Conservation (phyloP, 2,329 filamentous ascomycete genomes). For the Ophiostoma sp. region DNA sequence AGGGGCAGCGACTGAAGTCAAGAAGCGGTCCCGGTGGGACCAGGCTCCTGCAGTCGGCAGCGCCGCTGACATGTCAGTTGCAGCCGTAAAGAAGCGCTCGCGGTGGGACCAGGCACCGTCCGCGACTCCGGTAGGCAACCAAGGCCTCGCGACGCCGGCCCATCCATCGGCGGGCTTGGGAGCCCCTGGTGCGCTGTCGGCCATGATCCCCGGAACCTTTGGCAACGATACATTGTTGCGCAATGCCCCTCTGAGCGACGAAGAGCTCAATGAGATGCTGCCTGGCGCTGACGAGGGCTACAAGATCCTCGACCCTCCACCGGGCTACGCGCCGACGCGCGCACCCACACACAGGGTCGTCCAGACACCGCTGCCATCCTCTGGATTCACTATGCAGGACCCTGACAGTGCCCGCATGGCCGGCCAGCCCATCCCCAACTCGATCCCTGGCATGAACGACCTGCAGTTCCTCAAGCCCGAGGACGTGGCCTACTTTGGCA, state of each 20-base stretch:
- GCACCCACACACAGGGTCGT: conserved; percentile 70
- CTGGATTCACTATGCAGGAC: conserved; percentile 96
- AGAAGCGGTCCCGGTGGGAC: conserved; percentile 86
- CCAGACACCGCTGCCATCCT: conserved; percentile 66
- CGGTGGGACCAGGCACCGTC: conserved; percentile 84
- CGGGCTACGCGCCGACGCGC: conserved; percentile 81
- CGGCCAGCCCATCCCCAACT: conserved; percentile 86
- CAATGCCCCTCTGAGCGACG: conserved; percentile 80
- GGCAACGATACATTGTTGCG: conserved; percentile 75
- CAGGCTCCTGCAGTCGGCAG: conserved; percentile 58
- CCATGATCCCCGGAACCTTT: conserved; percentile 45
- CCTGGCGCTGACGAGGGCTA: conserved; percentile 86
- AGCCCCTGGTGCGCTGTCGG: conserved; percentile 39
- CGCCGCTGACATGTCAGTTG: conserved; percentile 43
- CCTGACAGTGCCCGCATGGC: conserved; percentile 75
- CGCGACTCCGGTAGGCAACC: conserved; percentile 67
- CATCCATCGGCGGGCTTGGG: conserved; percentile 56
- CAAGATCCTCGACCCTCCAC: conserved; percentile 82
- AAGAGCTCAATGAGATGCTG: conserved; percentile 87
- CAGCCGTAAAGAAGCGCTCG: conserved; percentile 67
- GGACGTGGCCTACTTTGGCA: conserved; percentile 98
- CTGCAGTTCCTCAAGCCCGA: conserved; percentile 97
- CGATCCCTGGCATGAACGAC: conserved; percentile 93
- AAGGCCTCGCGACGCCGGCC: conserved; percentile 71
- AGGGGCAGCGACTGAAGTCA: conserved; percentile 42